Evolutionary conservation across 2,329 filamentous ascomycete species (phyloP).

Genomic region (Teratosphaeria pseudoeucalypti): DNA sequence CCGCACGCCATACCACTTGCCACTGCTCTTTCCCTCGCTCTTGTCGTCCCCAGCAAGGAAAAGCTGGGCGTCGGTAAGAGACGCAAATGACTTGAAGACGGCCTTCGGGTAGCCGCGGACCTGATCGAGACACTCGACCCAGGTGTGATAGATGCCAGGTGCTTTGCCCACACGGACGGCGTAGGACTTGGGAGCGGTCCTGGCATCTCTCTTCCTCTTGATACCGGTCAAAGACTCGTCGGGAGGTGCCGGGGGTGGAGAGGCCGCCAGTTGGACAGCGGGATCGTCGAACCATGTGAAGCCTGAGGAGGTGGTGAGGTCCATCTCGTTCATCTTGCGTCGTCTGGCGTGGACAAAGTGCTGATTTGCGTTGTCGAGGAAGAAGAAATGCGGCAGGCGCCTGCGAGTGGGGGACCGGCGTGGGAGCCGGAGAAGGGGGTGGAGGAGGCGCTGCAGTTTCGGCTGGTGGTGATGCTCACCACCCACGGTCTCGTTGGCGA

Average conservation of each 20-base stretch:
- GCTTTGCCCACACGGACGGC: slow-evolving; percentile 50
- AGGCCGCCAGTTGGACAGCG: slow-evolving; percentile 3
- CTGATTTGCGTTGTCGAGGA: background rate
- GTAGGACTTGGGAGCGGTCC: slow-evolving; percentile 45
- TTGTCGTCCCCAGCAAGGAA: slow-evolving; percentile 51
- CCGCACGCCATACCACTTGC: slow-evolving; percentile 51
- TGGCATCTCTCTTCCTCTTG: slow-evolving; percentile 45
- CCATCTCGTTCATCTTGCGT: background rate
- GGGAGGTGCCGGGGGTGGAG: background rate
- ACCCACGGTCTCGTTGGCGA: too few relatives aligned
- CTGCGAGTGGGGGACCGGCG: background rate
- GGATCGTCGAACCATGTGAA: slow-evolving; percentile 15
- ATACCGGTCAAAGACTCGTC: slow-evolving; percentile 25
- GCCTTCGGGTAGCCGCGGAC: slow-evolving; percentile 47
- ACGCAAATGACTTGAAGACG: slow-evolving; percentile 63
- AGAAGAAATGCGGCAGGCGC: background rate
- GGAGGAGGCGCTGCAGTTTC: background rate
- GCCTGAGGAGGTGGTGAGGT: slow-evolving; percentile 19
- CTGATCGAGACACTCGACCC: slow-evolving; percentile 52
- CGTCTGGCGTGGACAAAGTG: background rate
- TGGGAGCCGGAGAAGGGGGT: background rate
- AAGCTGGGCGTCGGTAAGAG: slow-evolving; percentile 63
- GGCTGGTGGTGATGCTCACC: background rate
- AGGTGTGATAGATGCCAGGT: slow-evolving; percentile 54
- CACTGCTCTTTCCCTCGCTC: slow-evolving; percentile 3